Percentiles rank a stretch among this genome's conserved stretches.
Conservation (phyloP, 305 asterid species). For the Fraxinus nigra region DNA sequence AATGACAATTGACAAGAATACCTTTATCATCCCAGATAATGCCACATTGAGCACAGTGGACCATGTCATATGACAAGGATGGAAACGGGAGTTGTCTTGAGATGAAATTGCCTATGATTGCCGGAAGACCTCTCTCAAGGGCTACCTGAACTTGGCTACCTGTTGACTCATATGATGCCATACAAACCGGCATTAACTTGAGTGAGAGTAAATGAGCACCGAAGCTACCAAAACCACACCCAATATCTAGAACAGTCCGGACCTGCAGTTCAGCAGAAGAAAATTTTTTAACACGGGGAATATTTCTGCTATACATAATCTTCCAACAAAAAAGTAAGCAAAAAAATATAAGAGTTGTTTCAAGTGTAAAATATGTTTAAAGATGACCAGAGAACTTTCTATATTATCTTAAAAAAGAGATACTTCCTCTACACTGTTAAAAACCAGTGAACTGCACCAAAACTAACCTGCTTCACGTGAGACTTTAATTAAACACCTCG, state of each 20-base stretch:
- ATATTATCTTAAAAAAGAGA: not conserved
- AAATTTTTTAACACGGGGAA: slow-evolving; percentile 6
- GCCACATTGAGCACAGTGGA: slow-evolving; percentile 93
- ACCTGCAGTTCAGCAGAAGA: slow-evolving; percentile 54
- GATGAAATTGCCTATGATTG: slow-evolving; percentile 76
- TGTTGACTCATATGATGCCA: slow-evolving; percentile 84
- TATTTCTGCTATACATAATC: not conserved
- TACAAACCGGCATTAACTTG: slow-evolving; percentile 81
- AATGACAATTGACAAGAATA: slow-evolving; percentile 23
- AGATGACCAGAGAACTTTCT: not conserved
- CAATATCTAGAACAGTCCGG: slow-evolving; percentile 81
- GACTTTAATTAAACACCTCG: not conserved
- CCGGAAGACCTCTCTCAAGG: slow-evolving; percentile 98
- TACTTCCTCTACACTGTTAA: not conserved
- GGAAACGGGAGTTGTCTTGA: slow-evolving; percentile 88
- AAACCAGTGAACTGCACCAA: not conserved
- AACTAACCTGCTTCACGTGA: not conserved
- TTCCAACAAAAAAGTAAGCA: not conserved
- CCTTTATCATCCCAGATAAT: slow-evolving; percentile 92
- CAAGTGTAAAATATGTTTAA: slow-evolving; percentile 4
- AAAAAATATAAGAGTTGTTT: slow-evolving; percentile 5
- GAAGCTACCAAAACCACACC: slow-evolving; percentile 97
- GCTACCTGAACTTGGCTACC: slow-evolving; percentile 98
- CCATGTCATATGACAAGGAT: slow-evolving; percentile 87
- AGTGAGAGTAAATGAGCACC: slow-evolving; percentile 92